Percentiles rank a stretch among this genome's conserved stretches.
These are phyloP conservation scores for Fusarium sp. DNA, from an alignment of 2,329 filamentous ascomycete genomes.

Conservation along the genomic window DNA sequence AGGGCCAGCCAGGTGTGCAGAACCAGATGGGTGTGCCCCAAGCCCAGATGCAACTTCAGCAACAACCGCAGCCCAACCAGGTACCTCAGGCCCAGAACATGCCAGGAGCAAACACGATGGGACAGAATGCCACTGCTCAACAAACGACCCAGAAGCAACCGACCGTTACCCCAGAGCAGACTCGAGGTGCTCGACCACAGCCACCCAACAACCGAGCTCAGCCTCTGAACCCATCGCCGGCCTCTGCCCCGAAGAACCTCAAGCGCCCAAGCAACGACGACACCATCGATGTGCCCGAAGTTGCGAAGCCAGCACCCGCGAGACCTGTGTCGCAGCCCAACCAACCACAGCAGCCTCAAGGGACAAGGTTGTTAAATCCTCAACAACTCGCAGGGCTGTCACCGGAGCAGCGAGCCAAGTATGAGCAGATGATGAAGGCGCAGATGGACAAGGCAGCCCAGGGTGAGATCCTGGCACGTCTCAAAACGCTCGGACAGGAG, in stretches of 20 bases:
- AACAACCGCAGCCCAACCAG: conserved; percentile 57
- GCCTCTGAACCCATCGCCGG: conserved; percentile 53
- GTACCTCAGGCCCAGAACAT: conserved; percentile 53
- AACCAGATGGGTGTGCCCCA: conserved; percentile 58
- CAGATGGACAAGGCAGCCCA: conserved; percentile 43
- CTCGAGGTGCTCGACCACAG: conserved; percentile 41
- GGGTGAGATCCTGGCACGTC: conserved; percentile 46
- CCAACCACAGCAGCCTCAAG: conserved; percentile 29
- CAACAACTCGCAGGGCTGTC: conserved; percentile 54
- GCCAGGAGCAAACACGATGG: conserved; percentile 55
- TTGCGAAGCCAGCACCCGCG: conserved; percentile 32
- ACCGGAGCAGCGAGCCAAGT: conserved; percentile 59
- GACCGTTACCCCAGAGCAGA: conserved; percentile 44
- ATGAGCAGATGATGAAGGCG: conserved; percentile 53
- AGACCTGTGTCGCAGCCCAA: conserved; percentile 43
- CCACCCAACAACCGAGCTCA: conserved; percentile 50
- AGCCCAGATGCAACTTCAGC: conserved; percentile 65
- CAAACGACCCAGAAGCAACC: conserved; percentile 47
- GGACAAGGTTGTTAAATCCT: conserved; percentile 43
- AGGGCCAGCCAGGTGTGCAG: conserved; percentile 46
- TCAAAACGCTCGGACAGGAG: conserved; percentile 53
- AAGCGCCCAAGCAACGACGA: conserved; percentile 65
- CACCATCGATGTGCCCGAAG: conserved; percentile 44
- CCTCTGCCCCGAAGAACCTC: conserved; percentile 56
- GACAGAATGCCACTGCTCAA: conserved; percentile 51